A percentile compares a stretch with the other conserved stretches of the same genome.
phyloP scores from a whole-genome alignment of 352 stramenopile genomes.

The Aphanomyces astaci region DNA sequence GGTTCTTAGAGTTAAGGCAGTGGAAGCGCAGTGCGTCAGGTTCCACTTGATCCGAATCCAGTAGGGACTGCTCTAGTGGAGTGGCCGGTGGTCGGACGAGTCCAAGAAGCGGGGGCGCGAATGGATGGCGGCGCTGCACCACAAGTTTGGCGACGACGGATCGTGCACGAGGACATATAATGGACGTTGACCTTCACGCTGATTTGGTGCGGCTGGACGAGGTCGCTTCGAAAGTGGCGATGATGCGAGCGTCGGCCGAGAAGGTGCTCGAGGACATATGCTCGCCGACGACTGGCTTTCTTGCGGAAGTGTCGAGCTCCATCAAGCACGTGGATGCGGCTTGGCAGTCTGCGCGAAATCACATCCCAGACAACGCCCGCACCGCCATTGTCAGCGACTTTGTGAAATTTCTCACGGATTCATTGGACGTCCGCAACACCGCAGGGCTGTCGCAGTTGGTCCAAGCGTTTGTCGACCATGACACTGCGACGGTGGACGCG shows the following conservation, averaged over 20 bases:
- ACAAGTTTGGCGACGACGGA: conserved; percentile 45
- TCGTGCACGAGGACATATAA: too few species aligned
- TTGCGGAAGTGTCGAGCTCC: neutral
- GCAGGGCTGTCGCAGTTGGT: neutral
- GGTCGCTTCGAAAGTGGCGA: neutral
- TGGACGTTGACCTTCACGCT: neutral
- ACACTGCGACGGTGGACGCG: neutral
- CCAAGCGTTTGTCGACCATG: neutral
- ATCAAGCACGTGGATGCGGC: neutral
- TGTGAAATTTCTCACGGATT: neutral
- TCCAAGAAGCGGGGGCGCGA: conserved; percentile 41
- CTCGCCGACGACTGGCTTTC: neutral
- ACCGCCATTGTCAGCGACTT: neutral
- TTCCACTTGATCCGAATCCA: conserved; percentile 42
- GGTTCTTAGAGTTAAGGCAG: conserved; percentile 36
- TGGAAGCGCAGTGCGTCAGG: conserved; percentile 33
- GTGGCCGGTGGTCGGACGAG: conserved; percentile 37
- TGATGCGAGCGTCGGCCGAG: neutral
- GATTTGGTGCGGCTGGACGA: neutral
- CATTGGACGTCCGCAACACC: neutral
- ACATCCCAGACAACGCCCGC: neutral
- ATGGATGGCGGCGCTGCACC: conserved; percentile 35
- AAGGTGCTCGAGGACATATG: neutral
- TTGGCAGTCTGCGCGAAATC: neutral
- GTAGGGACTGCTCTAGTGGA: conserved; percentile 54